Evolutionary conservation across 2,329 filamentous ascomycete species (phyloP), one percentile per base, ranked within the genome.

Genomic region (Dendryphion nanum): DNA sequence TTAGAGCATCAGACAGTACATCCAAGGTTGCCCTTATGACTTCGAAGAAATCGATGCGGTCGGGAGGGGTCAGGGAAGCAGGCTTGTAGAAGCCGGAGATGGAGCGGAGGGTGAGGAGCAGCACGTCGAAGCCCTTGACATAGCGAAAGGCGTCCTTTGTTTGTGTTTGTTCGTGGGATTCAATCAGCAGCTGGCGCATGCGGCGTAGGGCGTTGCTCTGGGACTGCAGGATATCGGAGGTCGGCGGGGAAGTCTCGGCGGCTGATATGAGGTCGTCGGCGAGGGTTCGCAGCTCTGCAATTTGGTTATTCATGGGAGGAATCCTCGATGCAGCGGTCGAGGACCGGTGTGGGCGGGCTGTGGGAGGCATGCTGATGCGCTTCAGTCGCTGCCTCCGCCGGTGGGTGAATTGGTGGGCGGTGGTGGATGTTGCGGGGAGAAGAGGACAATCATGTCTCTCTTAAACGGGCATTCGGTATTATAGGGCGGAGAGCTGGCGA

Each of bases 101-200:
- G 37, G 79, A 76, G 41, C 82, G 77, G 16, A 94, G 70, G 18
- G 86, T 76, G 29, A 80, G 73, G 37, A 95, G 72, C 16, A 95
- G 69, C 30, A 77, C 75, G 53, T 88, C 80, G 64, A 95, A 95
- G 54, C 90, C 90, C 40, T 78, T 75, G 18, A 89, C 76, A 57
- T 87, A 81, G 49, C 90, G 81, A 61, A 96, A 95, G 51, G 87
- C 83, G 68, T 95, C 87, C 68, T 89, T 88, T 30, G 73, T 71
- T 42, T 74, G 70, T 34, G 67, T 67, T 18, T 71, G 67, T 41
- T 69, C 64, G 48, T 66, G 65, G 44, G 69, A 68, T 41, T 79
- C 76, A 45, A 80, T 76, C 32, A 81, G 70, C 39, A 76, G 69
- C 64, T 88, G 85, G 55, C 82, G 79, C 42, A 91, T 77, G 35